Base-by-base conservation (phyloP, 2,329 filamentous ascomycete species). In the Tolypocladium tundrense region DNA sequence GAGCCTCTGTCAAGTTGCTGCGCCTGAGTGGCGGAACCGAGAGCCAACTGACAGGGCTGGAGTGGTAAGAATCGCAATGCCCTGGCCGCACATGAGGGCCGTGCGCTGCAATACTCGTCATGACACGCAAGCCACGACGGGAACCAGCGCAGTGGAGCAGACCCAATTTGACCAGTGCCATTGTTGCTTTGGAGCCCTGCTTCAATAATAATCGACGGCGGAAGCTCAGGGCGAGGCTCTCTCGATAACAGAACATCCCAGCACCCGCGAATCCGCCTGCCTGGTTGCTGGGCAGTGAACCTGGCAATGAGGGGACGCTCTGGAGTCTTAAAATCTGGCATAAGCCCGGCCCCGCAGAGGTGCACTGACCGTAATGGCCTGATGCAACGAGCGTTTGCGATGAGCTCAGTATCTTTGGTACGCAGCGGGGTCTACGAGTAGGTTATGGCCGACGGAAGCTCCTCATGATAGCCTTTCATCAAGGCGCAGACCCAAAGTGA, bases 401-500 rank as follows among this genome's bases (percentile, higher is more conserved):
- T 7, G 1, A 19, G 13, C 14, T 8, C 45, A 19, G 27, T n/a
- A 31, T 31, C 24, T 37, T 39, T 27, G 21, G 39, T 39, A 27
- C 21, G 52, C 52, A 11, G 13, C 24, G 39, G 24, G 19, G 24
- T 31, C 13, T 31, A 1, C 1, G 37, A 40, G 41, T 31, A 41
- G 19, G 16, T n/a, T 40, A 13, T 24, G n/a, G 52, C 35, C 52
- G n/a, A 41, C 31, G n/a, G 41, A 48, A 24, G 41, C 27, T 33
- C 19, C 42, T 6, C 48, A 13, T 24, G 24, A 21, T n/a, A 27
- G 11, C 13, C 24, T 10, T 4, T 48, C n/a, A n/a, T 21, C 24
- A 51, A 33, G 16, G 45, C 14, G 42, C 50, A 42, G 43, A 55
- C 55, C 42, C 14, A 59, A 62, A 64, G 58, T 68, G 66, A 68